These are phyloP conservation scores for Pilaira anomala DNA, from an alignment of 192 early-diverging fungal species.

Conservation along the genomic window DNA sequence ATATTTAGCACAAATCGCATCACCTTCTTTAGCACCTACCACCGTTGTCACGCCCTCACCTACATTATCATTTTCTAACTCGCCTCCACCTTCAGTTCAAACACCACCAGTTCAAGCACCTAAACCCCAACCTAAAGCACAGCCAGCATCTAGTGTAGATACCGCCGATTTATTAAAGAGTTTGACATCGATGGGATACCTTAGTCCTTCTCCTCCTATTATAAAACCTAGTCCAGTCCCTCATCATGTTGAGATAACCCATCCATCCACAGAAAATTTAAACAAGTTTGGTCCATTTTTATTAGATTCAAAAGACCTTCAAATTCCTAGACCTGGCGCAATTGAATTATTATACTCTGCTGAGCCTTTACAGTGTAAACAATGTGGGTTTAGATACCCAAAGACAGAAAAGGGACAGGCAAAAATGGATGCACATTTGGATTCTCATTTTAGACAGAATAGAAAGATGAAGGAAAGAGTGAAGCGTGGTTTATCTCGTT, in stretches of 20 bases:
- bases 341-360: conserved; percentile 69
- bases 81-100: background rate
- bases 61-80: background rate
- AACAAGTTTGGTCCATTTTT: conserved; percentile 9
- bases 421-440: conserved; percentile 82
- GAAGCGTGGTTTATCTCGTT: conserved; percentile 79
- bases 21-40: background rate
- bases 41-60: background rate
- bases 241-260: background rate
- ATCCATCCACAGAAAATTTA: background rate
- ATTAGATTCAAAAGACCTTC: conserved; percentile 31
- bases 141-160: conserved; percentile 1
- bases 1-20: conserved; percentile 26
- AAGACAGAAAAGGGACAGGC: conserved; percentile 62
- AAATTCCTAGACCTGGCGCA: conserved; percentile 44
- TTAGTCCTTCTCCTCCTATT: background rate
- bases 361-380: conserved; percentile 80
- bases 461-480: conserved; percentile 76
- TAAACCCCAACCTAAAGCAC: background rate
- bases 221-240: background rate
- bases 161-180: conserved; percentile 27
- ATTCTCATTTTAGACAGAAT: conserved; percentile 97
- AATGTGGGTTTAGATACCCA: conserved; percentile 85
- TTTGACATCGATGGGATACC: conserved; percentile 20
- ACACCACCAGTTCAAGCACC: background rate